phyloP scores from a whole-genome alignment of 2,329 filamentous ascomycete genomes.

The Ophiosphaerella narmari region DNA sequence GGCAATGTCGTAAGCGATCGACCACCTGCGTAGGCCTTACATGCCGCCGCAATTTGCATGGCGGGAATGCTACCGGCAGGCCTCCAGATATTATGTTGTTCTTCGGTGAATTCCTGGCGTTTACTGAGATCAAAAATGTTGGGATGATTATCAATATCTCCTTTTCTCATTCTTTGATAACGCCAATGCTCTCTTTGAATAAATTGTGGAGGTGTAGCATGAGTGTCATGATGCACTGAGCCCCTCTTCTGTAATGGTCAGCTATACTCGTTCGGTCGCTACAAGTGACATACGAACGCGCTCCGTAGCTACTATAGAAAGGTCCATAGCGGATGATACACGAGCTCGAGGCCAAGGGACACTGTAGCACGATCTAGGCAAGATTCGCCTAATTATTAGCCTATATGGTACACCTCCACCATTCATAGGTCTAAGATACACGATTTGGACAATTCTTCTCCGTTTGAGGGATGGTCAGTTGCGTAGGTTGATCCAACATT shows the following conservation, averaged over 20 bases:
- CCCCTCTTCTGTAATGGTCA: slow-evolving; percentile 25
- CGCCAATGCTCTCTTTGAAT: slow-evolving; percentile 43
- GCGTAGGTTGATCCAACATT: background rate
- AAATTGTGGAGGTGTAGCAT: slow-evolving; percentile 42
- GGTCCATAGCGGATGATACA: slow-evolving; percentile 22
- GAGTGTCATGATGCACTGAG: slow-evolving; percentile 43
- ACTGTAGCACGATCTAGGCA: background rate
- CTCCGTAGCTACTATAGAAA: slow-evolving; percentile 29
- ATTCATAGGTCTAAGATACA: background rate
- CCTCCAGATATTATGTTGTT: slow-evolving; percentile 33
- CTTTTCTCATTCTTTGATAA: slow-evolving; percentile 64
- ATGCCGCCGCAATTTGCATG: slow-evolving; percentile 34
- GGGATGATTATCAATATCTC: slow-evolving; percentile 57
- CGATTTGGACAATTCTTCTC: too few relatives aligned
- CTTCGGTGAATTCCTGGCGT: slow-evolving; percentile 38
- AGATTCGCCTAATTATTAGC: background rate
- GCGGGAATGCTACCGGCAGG: slow-evolving; percentile 34
- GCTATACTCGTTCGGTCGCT: slow-evolving; percentile 21
- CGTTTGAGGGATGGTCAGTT: background rate
- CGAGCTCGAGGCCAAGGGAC: background rate
- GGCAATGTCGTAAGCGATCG: slow-evolving; percentile 20
- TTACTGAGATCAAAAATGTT: slow-evolving; percentile 50
- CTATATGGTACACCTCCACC: background rate
- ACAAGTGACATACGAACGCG: slow-evolving; percentile 40
- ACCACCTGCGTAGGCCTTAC: slow-evolving; percentile 37